These are phyloP conservation scores for Sporothrix brunneoviolacea DNA, from an alignment of 2,329 filamentous ascomycete genomes.

Conservation along the genomic window DNA sequence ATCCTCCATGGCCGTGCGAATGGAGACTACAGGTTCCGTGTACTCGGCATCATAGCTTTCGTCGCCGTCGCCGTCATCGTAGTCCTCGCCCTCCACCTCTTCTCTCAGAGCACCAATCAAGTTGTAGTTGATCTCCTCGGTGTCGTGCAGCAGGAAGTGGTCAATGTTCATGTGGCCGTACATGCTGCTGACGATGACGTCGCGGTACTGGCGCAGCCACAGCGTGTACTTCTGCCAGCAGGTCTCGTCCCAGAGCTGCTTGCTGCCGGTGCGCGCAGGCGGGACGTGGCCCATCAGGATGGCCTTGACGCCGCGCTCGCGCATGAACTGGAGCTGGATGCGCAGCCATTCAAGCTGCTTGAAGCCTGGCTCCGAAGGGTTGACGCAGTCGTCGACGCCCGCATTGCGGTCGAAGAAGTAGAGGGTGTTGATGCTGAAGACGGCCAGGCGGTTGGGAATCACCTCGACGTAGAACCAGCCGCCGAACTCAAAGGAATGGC, in stretches of 20 bases:
- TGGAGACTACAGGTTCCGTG: not conserved
- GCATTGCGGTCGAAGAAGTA: constrained; percentile 94
- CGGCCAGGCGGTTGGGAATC: constrained; percentile 74
- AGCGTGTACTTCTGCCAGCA: constrained; percentile 98
- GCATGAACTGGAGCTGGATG: constrained; percentile 76
- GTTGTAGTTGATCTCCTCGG: constrained; percentile 62
- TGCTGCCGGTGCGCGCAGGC: constrained; percentile 76
- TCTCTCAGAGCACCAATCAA: constrained; percentile 26
- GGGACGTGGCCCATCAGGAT: constrained; percentile 93
- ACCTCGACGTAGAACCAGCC: constrained; percentile 96
- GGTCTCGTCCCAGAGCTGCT: constrained; percentile 88
- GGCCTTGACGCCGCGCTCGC: constrained; percentile 81
- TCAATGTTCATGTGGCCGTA: constrained; percentile 99
- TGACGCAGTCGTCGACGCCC: constrained; percentile 82
- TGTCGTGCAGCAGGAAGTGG: constrained; percentile 90
- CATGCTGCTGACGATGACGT: constrained; percentile 71
- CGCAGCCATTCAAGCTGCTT: constrained; percentile 95
- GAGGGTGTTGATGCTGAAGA: constrained; percentile 92
- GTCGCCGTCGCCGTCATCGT: constrained; percentile 27
- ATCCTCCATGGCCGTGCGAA: constrained; percentile 38
- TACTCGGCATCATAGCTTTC: not conserved
- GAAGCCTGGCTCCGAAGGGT: constrained; percentile 76
- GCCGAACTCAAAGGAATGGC: constrained; percentile 82
- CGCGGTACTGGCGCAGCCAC: constrained; percentile 84
- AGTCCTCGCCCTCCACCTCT: not conserved